These are phyloP conservation scores for Curvularia sp. DNA, from an alignment of 2,329 filamentous ascomycete species.

Conservation along the genomic window DNA sequence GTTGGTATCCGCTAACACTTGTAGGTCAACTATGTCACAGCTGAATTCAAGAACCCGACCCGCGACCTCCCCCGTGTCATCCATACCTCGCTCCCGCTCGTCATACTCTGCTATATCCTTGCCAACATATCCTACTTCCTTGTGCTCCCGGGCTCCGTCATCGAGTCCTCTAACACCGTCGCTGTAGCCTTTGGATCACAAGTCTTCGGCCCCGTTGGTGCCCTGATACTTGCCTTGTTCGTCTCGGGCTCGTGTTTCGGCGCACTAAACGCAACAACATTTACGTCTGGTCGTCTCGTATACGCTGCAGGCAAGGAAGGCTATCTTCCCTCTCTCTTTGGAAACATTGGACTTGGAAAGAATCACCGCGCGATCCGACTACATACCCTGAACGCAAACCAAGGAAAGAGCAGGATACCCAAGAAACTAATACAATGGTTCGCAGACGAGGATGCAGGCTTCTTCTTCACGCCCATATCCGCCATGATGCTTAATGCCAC, in stretches of 20 bases:
- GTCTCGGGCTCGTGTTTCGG: constrained; percentile 94
- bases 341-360: constrained; percentile 74
- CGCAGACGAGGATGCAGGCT: constrained; percentile 71
- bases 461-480: constrained; percentile 94
- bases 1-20: constrained; percentile 24
- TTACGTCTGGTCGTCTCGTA: constrained; percentile 88
- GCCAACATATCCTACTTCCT: constrained; percentile 95
- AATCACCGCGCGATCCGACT: constrained; percentile 47
- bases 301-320: constrained; percentile 96
- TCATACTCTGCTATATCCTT: constrained; percentile 87
- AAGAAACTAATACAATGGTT: constrained; percentile 40
- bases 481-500: constrained; percentile 82
- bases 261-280: constrained; percentile 90
- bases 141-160: constrained; percentile 79
- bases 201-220: constrained; percentile 85
- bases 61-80: constrained; percentile 93
- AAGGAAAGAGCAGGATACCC: constrained; percentile 30
- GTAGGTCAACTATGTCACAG: constrained; percentile 95
- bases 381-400: constrained; percentile 32
- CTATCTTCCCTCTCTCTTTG: constrained; percentile 84
- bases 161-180: constrained; percentile 92
- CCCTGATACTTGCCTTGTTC: constrained; percentile 83
- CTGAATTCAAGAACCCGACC: constrained; percentile 90
- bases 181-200: constrained; percentile 90
- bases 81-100: constrained; percentile 93